These are phyloP conservation scores for Elsinoe arachidis DNA, from an alignment of 2,329 filamentous ascomycete genomes.

Conservation along the genomic window DNA sequence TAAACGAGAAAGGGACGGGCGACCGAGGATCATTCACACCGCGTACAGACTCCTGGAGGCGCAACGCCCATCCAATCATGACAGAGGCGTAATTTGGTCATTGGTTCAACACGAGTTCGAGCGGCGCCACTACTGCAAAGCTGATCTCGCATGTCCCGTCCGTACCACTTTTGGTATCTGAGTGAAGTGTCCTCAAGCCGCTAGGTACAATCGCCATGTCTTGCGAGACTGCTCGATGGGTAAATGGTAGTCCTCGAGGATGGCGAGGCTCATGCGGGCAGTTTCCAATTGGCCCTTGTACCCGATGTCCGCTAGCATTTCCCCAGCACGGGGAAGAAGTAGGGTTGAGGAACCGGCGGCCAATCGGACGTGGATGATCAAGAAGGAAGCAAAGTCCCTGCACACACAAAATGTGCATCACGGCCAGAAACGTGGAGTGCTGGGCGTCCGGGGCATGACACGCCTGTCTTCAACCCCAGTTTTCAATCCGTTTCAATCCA, in stretches of 20 bases:
- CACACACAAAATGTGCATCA: neutral
- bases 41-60: neutral
- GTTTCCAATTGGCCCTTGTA: neutral
- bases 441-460: slow-evolving; percentile 7
- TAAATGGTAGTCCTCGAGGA: neutral
- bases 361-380: slow-evolving; percentile 2
- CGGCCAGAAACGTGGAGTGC: slow-evolving; percentile 1
- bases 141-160: slow-evolving; percentile 10
- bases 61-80: slow-evolving; percentile 3
- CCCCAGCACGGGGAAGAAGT: neutral
- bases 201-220: neutral
- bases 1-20: slow-evolving; percentile 11
- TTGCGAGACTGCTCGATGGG: neutral
- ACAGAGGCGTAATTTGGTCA: neutral
- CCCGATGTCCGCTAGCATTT: neutral
- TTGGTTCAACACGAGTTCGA: slow-evolving; percentile 10
- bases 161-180: neutral
- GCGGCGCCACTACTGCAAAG: slow-evolving; percentile 5
- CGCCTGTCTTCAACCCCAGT: slow-evolving; percentile 6
- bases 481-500: slow-evolving; percentile 4
- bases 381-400: neutral
- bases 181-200: neutral
- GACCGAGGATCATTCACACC: neutral
- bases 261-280: neutral
- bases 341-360: neutral